Conservation (phyloP, 2,329 filamentous ascomycete species). For the Colletotrichum tamarilloi region DNA sequence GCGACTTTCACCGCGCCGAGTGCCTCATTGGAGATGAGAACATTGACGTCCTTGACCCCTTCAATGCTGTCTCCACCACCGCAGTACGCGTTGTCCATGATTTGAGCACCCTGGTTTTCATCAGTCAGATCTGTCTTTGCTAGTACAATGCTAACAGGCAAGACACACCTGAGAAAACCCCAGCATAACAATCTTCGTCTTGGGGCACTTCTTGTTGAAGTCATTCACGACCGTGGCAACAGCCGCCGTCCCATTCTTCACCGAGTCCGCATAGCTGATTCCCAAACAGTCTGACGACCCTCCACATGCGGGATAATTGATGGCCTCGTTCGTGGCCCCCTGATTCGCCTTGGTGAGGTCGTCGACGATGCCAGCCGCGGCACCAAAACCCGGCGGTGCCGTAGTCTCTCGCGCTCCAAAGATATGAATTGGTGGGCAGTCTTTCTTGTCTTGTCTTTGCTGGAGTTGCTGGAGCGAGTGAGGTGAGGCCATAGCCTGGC, state of each 20-base stretch:
- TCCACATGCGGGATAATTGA: slow-evolving; percentile 71
- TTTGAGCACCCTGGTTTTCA: slow-evolving; percentile 64
- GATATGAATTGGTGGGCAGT: slow-evolving; percentile 55
- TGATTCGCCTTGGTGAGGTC: slow-evolving; percentile 58
- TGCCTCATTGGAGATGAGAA: slow-evolving; percentile 57
- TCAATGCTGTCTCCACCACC: slow-evolving; percentile 65
- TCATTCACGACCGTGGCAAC: slow-evolving; percentile 69
- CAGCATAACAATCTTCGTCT: slow-evolving; percentile 67
- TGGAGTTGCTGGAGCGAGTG: background rate
- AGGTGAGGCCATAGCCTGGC: slow-evolving; percentile 25
- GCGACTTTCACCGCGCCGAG: slow-evolving; percentile 69
- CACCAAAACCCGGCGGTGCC: slow-evolving; percentile 63
- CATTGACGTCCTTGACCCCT: slow-evolving; percentile 55
- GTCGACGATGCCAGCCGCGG: slow-evolving; percentile 61
- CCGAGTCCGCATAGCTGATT: slow-evolving; percentile 70
- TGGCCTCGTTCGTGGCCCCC: slow-evolving; percentile 65
- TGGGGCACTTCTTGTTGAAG: slow-evolving; percentile 66
- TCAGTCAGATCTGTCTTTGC: background rate
- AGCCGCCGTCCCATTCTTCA: slow-evolving; percentile 65
- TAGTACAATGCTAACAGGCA: background rate
- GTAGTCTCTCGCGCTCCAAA: slow-evolving; percentile 61
- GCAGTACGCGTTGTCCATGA: slow-evolving; percentile 72
- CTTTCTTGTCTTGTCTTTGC: slow-evolving; percentile 6
- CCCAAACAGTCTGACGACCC: slow-evolving; percentile 68
- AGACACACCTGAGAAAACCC: slow-evolving; percentile 69